Percentiles rank a stretch among this genome's conserved stretches.
Conservation (phyloP, 306 rosid genomes). For the Dalbergia cultrata region DNA sequence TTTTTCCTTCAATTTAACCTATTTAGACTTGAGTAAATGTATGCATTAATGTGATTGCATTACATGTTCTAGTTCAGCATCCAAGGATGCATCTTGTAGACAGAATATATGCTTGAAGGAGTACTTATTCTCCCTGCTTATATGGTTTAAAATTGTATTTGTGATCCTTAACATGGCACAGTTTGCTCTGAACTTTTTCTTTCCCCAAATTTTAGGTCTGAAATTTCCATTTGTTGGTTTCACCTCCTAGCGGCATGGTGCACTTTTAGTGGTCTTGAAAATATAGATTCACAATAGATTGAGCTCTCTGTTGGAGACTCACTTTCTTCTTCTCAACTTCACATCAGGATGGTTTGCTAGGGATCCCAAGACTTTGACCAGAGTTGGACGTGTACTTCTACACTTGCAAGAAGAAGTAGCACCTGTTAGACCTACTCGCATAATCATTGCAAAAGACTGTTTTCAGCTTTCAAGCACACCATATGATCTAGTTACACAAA, state of each 20-base stretch:
- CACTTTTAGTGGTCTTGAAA: conserved; percentile 23
- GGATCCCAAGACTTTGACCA: conserved; percentile 70
- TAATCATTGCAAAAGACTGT: conserved; percentile 87
- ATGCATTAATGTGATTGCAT: not conserved
- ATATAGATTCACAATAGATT: conserved; percentile 4
- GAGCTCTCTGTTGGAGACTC: conserved; percentile 12
- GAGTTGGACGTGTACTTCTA: conserved; percentile 72
- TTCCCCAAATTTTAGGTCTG: not conserved
- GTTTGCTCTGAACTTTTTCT: conserved; percentile 6
- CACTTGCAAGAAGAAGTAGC: conserved; percentile 55
- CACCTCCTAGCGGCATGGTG: conserved; percentile 2
- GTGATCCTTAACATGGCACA: conserved; percentile 8
- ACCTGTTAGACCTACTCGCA: conserved; percentile 58
- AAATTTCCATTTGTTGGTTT: not conserved
- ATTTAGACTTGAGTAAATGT: not conserved
- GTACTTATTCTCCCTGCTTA: conserved; percentile 19
- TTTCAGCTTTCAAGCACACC: conserved; percentile 78
- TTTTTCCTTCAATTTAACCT: not conserved
- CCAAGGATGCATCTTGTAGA: not conserved
- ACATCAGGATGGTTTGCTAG: conserved; percentile 94
- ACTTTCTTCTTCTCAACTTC: conserved; percentile 51
- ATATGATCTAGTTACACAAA: conserved; percentile 48
- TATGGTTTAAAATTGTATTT: not conserved
- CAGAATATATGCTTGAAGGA: conserved; percentile 13
- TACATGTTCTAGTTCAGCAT: not conserved